Evolutionary conservation across 2,329 filamentous ascomycete genomes (phyloP).

Genomic region (Madurella fahalii): DNA sequence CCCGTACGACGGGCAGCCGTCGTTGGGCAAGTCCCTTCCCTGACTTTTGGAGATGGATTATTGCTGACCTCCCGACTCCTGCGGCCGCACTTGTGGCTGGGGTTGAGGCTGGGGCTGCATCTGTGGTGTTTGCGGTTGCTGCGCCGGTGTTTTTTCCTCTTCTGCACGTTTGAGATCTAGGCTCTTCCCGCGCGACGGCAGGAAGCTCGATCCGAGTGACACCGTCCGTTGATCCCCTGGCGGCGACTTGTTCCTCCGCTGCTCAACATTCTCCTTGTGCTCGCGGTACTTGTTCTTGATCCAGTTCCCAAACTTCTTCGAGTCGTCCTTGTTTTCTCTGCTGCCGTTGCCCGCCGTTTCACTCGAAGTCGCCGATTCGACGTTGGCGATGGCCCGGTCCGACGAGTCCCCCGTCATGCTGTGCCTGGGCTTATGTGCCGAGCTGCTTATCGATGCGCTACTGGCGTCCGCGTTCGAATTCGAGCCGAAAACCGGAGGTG

Average conservation of each 20-base stretch:
- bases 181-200: constrained; percentile 43
- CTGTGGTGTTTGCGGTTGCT: not conserved
- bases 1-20: too few species aligned
- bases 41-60: too few species aligned
- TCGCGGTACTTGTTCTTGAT: constrained; percentile 58
- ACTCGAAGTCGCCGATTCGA: constrained; percentile 36
- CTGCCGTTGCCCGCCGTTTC: constrained; percentile 33
- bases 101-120: not conserved
- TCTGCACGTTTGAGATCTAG: constrained; percentile 44
- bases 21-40: too few species aligned
- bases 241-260: constrained; percentile 54
- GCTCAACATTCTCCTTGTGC: constrained; percentile 53
- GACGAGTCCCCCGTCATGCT: constrained; percentile 50
- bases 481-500: constrained; percentile 50
- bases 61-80: not conserved
- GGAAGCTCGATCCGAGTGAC: constrained; percentile 29
- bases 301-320: constrained; percentile 53
- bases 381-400: constrained; percentile 38
- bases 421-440: constrained; percentile 44
- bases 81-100: not conserved
- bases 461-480: constrained; percentile 63
- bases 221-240: constrained; percentile 36
- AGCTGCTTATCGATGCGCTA: constrained; percentile 64
- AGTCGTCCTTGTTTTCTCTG: constrained; percentile 44
- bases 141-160: constrained; percentile 29